Percentiles rank a stretch among this genome's conserved stretches.
phyloP scores from a whole-genome alignment of 345 rosid genomes.

The Heritiera fomes region DNA sequence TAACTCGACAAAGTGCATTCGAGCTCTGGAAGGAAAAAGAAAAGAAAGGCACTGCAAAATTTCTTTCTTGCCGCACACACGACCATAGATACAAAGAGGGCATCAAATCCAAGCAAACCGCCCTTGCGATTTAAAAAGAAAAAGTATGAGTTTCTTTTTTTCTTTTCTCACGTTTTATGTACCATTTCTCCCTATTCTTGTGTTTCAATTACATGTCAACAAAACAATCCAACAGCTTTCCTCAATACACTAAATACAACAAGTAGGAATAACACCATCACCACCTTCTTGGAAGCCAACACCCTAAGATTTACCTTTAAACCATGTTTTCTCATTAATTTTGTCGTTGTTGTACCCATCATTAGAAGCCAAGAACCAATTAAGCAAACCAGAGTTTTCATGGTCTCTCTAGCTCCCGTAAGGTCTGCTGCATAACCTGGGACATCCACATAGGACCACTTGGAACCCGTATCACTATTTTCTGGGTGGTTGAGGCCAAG shows the following conservation, averaged over 20 bases:
- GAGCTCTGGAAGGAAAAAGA: neutral
- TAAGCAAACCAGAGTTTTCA: constrained; percentile 42
- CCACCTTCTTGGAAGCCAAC: constrained; percentile 78
- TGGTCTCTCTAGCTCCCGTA: constrained; percentile 43
- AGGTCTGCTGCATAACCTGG: constrained; percentile 40
- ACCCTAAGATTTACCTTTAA: constrained; percentile 70
- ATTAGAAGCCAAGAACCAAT: constrained; percentile 50
- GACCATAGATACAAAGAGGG: too few species aligned
- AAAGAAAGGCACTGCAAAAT: too few species aligned
- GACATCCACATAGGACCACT: constrained; percentile 57
- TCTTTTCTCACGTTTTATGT: neutral
- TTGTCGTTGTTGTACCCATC: constrained; percentile 34
- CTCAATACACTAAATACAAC: constrained; percentile 46
- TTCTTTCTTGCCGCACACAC: too few species aligned
- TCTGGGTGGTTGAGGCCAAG: constrained; percentile 52
- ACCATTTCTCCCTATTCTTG: neutral
- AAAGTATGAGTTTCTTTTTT: neutral
- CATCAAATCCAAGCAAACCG: neutral
- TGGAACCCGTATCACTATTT: constrained; percentile 24
- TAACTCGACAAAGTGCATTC: too few species aligned
- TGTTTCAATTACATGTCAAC: constrained; percentile 19
- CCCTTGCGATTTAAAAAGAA: neutral
- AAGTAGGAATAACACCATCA: constrained; percentile 46
- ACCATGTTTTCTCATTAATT: constrained; percentile 65
- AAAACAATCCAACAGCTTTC: constrained; percentile 39